phyloP scores from a whole-genome alignment of 108 stramenopile species.

The Discostella pseudostelligera region DNA sequence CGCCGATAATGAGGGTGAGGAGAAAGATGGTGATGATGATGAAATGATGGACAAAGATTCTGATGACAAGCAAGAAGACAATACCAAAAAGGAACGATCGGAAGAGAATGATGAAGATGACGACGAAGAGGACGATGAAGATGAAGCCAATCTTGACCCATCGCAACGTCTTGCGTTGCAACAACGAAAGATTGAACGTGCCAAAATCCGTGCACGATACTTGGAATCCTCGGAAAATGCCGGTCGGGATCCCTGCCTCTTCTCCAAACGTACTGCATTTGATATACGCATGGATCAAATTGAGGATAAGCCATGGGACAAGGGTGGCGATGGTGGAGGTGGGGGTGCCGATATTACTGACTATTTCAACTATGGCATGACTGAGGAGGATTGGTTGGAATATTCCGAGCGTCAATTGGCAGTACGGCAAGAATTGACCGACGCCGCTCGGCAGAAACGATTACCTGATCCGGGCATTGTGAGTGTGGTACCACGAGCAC shows the following conservation, averaged over 20 bases:
- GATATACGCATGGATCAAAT: constrained; percentile 92
- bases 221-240: constrained; percentile 87
- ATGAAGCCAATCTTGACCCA: constrained; percentile 75
- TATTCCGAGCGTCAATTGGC: constrained; percentile 76
- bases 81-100: constrained; percentile 21
- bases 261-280: constrained; percentile 87
- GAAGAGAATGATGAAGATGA: constrained; percentile 4
- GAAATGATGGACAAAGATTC: constrained; percentile 7
- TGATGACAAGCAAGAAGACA: constrained; percentile 19
- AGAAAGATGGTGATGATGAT: constrained; percentile 7
- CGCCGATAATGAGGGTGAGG: background rate
- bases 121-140: constrained; percentile 40
- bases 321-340: constrained; percentile 24
- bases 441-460: constrained; percentile 77
- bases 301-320: constrained; percentile 89
- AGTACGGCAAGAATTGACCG: constrained; percentile 86
- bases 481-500: constrained; percentile 62
- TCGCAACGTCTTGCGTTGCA: constrained; percentile 71
- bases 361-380: constrained; percentile 87
- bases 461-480: constrained; percentile 81
- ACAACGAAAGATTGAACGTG: constrained; percentile 79
- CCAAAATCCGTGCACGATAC: constrained; percentile 62
- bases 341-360: constrained; percentile 75
- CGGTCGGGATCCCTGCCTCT: constrained; percentile 85
- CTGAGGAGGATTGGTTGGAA: constrained; percentile 86